Base-by-base conservation (phyloP, 495 filamentous ascomycete species). In the Acidomyces sp. region DNA sequence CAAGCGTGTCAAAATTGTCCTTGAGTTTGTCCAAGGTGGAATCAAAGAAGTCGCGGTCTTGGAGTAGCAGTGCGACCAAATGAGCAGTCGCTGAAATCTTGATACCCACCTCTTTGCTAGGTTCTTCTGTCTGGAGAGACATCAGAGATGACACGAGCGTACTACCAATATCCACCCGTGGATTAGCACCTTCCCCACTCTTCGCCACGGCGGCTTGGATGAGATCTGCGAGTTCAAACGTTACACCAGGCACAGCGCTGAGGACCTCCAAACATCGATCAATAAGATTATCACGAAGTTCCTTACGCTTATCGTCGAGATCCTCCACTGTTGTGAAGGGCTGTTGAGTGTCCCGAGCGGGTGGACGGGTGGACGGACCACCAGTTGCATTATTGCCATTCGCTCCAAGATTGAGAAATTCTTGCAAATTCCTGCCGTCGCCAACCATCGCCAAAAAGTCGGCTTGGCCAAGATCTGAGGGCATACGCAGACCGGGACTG, bases 41-140 rank as follows among this genome's bases (percentile, higher is more conserved):
- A 25, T 70, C 68, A 56, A 87, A 94, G 63, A 96, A 95, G 0
- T 69, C 55, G 41, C 73, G 75, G 41, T 90, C 75, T 50, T 90
- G 83, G 17, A 96, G 72, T 33, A 94, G 75, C 37, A 97, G 63
- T 2, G 84, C 88, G 9, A 99, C 66, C 26, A 99, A 72, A 60
- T 99, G 88, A 9, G 90, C 86, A 59, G 87, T 94, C 0, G 92
- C 82, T 15, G 87, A 80, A 45, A 96, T 82, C 52, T 87, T 92
- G 54, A 87, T 81, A 10, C 81, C 83, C 20, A 70, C 61, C 21
- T 71, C 63, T 33, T 72, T 66, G 52, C 80, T 66, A 34, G 88
- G 78, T 18, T 82, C 80, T 28, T 87, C 80, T 46, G 71, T 67
- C 29, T 74, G 63, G 39, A 95, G 68, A 3, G 92, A 96, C 55